These are phyloP conservation scores for Lentinula guzmanii DNA, from an alignment of 768 basidiomycete genomes.

Conservation along the genomic window DNA sequence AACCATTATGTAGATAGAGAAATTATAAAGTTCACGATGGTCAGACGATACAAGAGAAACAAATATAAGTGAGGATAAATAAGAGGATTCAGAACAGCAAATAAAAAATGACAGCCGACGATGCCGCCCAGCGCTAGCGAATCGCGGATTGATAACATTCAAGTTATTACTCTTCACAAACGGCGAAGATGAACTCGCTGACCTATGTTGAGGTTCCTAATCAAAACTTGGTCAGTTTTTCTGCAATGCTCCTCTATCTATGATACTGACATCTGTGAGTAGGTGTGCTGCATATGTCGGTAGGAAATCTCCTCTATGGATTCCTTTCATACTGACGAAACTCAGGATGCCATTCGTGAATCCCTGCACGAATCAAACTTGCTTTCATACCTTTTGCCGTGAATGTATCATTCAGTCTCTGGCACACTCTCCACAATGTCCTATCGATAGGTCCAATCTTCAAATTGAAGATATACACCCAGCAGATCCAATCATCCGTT, in stretches of 20 bases:
- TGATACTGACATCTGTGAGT: slow-evolving; percentile 6
- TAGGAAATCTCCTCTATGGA: slow-evolving; percentile 17
- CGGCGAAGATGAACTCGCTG: slow-evolving; percentile 17
- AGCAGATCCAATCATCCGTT: slow-evolving; percentile 72
- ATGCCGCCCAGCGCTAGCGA: too few species aligned
- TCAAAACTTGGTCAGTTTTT: slow-evolving; percentile 52
- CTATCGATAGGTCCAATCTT: slow-evolving; percentile 75
- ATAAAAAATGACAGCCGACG: too few species aligned
- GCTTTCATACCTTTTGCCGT: slow-evolving; percentile 83
- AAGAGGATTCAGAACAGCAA: too few species aligned
- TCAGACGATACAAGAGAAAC: too few species aligned
- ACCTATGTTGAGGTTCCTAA: slow-evolving; percentile 62
- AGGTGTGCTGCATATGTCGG: slow-evolving; percentile 81
- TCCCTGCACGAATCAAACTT: slow-evolving; percentile 68
- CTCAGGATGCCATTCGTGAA: slow-evolving; percentile 66
- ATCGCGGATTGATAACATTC: too few species aligned
- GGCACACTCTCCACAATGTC: slow-evolving; percentile 64
- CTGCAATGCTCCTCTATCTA: background rate
- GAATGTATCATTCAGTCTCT: slow-evolving; percentile 75
- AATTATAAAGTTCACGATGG: too few species aligned
- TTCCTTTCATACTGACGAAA: slow-evolving; percentile 2
- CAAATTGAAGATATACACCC: slow-evolving; percentile 49
- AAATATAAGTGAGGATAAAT: too few species aligned
- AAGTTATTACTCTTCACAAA: too few species aligned
- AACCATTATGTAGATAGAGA: too few species aligned